Conservation (phyloP, 2,329 filamentous ascomycete genomes). For the Trichoderma pleuroti region DNA sequence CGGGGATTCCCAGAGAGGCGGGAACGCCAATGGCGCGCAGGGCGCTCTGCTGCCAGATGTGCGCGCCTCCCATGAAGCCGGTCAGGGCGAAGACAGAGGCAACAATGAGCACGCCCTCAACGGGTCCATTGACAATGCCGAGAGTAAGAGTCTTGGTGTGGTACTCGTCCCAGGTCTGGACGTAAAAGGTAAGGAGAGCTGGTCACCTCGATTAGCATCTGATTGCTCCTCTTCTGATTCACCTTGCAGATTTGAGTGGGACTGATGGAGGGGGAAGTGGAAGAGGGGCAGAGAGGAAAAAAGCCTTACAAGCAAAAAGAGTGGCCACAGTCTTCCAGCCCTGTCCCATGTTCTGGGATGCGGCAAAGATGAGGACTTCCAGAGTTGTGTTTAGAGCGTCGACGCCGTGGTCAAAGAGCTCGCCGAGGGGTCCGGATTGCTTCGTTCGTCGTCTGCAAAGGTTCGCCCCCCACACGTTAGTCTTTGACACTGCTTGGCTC, state of each 20-base stretch:
- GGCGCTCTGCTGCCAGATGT: slow-evolving; percentile 89
- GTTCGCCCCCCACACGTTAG: neutral
- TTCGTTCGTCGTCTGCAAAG: slow-evolving; percentile 69
- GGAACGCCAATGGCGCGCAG: slow-evolving; percentile 68
- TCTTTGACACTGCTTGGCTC: neutral
- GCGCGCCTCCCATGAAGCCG: slow-evolving; percentile 78
- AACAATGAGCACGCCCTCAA: slow-evolving; percentile 87
- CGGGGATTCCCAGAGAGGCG: slow-evolving; percentile 60
- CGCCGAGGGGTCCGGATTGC: slow-evolving; percentile 89
- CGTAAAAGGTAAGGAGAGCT: slow-evolving; percentile 93
- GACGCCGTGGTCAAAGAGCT: slow-evolving; percentile 96
- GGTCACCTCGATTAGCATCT: slow-evolving; percentile 14
- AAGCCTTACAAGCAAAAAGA: slow-evolving; percentile 71
- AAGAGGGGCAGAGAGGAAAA: neutral
- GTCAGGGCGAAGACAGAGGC: slow-evolving; percentile 79
- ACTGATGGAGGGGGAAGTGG: slow-evolving; percentile 1
- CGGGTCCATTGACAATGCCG: slow-evolving; percentile 87
- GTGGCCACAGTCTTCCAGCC: slow-evolving; percentile 82
- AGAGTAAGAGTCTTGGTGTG: slow-evolving; percentile 94
- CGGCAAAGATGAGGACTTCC: slow-evolving; percentile 87
- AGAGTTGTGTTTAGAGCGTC: slow-evolving; percentile 96
- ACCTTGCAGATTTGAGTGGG: neutral
- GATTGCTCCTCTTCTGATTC: neutral
- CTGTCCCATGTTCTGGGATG: slow-evolving; percentile 88
- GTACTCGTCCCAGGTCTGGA: slow-evolving; percentile 99